phyloP scores from a whole-genome alignment of 2,329 filamentous ascomycete genomes.

The Arthrobotrys sphaeroides region DNA sequence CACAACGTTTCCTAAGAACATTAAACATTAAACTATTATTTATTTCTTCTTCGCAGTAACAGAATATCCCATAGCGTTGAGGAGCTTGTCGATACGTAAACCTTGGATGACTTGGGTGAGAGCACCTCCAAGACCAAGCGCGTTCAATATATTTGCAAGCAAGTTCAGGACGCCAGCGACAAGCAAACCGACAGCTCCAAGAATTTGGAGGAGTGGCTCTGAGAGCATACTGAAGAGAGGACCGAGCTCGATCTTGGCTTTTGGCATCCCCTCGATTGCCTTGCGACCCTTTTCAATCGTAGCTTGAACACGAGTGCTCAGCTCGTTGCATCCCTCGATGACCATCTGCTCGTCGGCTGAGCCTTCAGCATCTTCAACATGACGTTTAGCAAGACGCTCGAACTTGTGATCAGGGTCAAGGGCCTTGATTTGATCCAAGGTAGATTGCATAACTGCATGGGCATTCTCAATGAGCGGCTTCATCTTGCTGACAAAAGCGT shows the following conservation, averaged over 20 bases:
- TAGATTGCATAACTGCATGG: constrained; percentile 80
- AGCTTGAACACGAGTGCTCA: constrained; percentile 70
- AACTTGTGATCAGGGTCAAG: constrained; percentile 90
- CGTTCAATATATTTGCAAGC: constrained; percentile 80
- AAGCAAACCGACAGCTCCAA: constrained; percentile 79
- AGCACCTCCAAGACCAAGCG: constrained; percentile 81
- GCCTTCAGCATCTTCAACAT: constrained; percentile 74
- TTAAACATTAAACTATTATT: background rate
- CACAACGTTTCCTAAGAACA: background rate
- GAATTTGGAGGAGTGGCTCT: constrained; percentile 90
- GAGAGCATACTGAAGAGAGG: constrained; percentile 81
- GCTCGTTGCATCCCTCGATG: constrained; percentile 83
- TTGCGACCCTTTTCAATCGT: constrained; percentile 89
- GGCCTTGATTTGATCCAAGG: constrained; percentile 84
- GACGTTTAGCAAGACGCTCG: constrained; percentile 83
- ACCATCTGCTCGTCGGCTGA: constrained; percentile 84
- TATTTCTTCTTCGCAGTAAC: constrained; percentile 57
- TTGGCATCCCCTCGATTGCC: constrained; percentile 88
- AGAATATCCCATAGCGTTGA: constrained; percentile 75
- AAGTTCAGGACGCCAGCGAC: constrained; percentile 84
- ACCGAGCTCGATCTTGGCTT: constrained; percentile 93
- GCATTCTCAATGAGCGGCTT: constrained; percentile 90
- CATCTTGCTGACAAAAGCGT: constrained; percentile 84
- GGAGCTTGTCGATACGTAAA: constrained; percentile 77
- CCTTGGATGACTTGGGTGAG: constrained; percentile 81